phyloP scores from a whole-genome alignment of 352 stramenopile genomes.

The Elongisporangium anandrum region DNA sequence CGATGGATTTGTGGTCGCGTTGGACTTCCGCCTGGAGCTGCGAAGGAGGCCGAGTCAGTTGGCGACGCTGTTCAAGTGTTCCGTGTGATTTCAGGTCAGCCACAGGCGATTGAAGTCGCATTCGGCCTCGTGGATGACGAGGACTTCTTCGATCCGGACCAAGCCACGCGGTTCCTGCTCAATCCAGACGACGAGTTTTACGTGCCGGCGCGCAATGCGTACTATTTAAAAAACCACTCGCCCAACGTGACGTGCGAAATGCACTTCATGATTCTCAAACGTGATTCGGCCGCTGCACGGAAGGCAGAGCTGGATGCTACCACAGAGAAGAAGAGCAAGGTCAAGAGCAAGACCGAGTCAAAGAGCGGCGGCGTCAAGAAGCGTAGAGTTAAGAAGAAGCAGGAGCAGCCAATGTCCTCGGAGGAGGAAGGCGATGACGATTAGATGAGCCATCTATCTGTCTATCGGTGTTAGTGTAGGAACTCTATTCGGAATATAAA shows the following conservation, averaged over 20 bases:
- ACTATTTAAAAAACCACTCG: constrained; percentile 96
- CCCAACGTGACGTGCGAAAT: constrained; percentile 79
- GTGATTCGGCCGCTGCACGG: constrained; percentile 19
- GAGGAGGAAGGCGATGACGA: not conserved
- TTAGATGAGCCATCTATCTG: not conserved
- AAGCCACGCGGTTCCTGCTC: constrained; percentile 92
- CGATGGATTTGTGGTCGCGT: constrained; percentile 91
- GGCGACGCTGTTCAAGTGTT: constrained; percentile 94
- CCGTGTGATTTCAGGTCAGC: constrained; percentile 90
- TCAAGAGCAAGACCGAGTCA: not conserved
- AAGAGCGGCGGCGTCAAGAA: not conserved
- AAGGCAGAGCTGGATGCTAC: not conserved
- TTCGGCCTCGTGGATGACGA: constrained; percentile 64
- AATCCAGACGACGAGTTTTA: constrained; percentile 95
- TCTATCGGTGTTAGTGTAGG: not conserved
- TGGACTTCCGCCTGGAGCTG: constrained; percentile 87
- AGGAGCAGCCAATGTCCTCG: not conserved
- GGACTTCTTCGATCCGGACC: constrained; percentile 85
- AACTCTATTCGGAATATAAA: not conserved
- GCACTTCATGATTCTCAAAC: constrained; percentile 95
- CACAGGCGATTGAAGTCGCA: constrained; percentile 67
- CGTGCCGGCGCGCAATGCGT: constrained; percentile 94
- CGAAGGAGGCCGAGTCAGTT: constrained; percentile 95
- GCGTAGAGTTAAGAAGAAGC: not conserved
- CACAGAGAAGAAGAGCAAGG: not conserved